Conservation (phyloP, 1,284 basidiomycete species). For the Pyrrhoderma noxium region DNA sequence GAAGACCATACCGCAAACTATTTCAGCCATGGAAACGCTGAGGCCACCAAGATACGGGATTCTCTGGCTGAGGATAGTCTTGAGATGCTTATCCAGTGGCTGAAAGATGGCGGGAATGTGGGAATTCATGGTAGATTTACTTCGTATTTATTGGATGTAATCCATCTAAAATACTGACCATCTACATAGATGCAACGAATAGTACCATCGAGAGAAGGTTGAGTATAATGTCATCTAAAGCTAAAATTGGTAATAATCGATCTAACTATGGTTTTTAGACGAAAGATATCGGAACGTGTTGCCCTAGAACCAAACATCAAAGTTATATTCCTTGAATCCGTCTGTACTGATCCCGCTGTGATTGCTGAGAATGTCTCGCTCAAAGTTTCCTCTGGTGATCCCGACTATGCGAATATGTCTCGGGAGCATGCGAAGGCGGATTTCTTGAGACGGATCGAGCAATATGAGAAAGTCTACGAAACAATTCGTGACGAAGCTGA, state of each 20-base stretch:
- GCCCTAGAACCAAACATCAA: conserved; percentile 84
- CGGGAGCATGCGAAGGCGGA: conserved; percentile 83
- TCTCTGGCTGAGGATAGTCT: conserved; percentile 86
- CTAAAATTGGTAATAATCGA: conserved; percentile 9
- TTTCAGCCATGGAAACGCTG: conserved; percentile 83
- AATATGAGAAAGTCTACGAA: conserved; percentile 96
- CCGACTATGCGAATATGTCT: conserved; percentile 90
- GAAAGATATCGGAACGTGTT: conserved; percentile 78
- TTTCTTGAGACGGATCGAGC: conserved; percentile 85
- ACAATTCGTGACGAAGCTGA: conserved; percentile 66
- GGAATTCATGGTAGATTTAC: conserved; percentile 84
- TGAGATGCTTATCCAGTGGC: conserved; percentile 92
- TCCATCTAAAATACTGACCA: neutral
- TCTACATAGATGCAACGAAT: conserved; percentile 82
- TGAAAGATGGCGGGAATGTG: conserved; percentile 93
- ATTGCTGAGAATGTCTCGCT: conserved; percentile 94
- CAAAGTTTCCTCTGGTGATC: conserved; percentile 94
- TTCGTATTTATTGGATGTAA: neutral
- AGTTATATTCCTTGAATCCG: conserved; percentile 90
- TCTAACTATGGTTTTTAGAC: conserved; percentile 36
- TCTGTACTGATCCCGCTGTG: conserved; percentile 89
- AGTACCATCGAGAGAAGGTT: conserved; percentile 74
- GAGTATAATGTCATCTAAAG: conserved; percentile 14
- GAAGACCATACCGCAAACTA: conserved; percentile 91
- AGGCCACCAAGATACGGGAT: conserved; percentile 76